Evolutionary conservation across 305 asterid species (phyloP), one percentile per base, ranked within the genome.

Genomic region (Fraxinus nigra): DNA sequence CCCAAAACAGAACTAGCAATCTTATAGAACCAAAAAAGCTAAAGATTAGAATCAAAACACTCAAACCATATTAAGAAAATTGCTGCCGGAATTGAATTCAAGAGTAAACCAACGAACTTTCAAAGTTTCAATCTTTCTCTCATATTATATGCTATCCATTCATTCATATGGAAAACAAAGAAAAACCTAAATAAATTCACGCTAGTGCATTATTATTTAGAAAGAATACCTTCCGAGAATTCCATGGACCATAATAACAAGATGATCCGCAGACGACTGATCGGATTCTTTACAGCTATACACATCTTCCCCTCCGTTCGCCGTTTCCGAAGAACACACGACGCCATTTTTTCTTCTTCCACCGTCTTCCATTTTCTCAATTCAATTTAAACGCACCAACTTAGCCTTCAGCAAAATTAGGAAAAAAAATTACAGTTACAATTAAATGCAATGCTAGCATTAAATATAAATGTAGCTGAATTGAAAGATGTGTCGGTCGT

Each of bases 161-260:
- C 51, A 40, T 40, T 40, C 51, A 48, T 14, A 48, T 48, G 20
- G 59, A 48, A 48, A 48, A 48, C 59, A 14, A 14, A 54, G 24
- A 54, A 51, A 51, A 54, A 5, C 63, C 24, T 54, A 54, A n/a
- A 54, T n/a, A n/a, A 54, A 5, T 54, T 54, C 61, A 5, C 63
- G 24, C 63, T 5, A 80, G 40, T 9, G n/a, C 32, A 63, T 24
- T 24, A 63, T 8, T 63, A 22, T 69, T 69, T 26, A 46, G 7
- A 34, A 82, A 24, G 11, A 37, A 13, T 82, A 92, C 95, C 97
- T 92, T 79, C 97, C 97, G 5, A 92, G 94, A 83, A 92, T 92
- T 56, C 97, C 97, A 65, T 92, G 97, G 30, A 92, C 97, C 95
- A 92, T 87, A 65, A 92, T 90, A 79, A 92, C 92, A 22, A 92